phyloP scores from a whole-genome alignment of 306 rosid species.

The Castanea sativa region DNA sequence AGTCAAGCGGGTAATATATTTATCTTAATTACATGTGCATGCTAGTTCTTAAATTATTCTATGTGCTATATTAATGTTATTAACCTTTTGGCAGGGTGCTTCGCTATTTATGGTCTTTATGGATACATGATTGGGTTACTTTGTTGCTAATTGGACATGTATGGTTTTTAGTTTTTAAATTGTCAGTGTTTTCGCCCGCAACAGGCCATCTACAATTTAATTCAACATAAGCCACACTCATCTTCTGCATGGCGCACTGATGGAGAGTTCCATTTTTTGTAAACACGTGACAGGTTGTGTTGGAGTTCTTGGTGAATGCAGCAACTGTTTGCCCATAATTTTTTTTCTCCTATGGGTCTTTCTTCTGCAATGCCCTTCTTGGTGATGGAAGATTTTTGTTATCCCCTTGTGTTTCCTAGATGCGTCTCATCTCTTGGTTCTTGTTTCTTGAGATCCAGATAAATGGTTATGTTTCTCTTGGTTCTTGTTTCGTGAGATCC shows the following conservation, averaged over 20 bases:
- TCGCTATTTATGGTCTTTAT: conserved; percentile 77
- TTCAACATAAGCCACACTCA: conserved; percentile 22
- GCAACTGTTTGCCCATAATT: conserved; percentile 21
- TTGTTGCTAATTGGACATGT: conserved; percentile 78
- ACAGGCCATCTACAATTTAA: conserved; percentile 39
- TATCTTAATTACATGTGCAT: conserved; percentile 27
- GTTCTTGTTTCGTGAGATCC: neutral
- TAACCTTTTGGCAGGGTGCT: conserved; percentile 95
- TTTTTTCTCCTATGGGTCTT: conserved; percentile 17
- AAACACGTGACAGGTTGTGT: conserved; percentile 39
- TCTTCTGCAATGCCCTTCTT: conserved; percentile 15
- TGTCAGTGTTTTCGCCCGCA: conserved; percentile 46
- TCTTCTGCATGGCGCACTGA: conserved; percentile 31
- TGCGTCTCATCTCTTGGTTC: conserved; percentile 35
- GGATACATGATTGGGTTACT: conserved; percentile 79
- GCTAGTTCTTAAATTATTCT: conserved; percentile 32
- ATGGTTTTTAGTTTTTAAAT: conserved; percentile 56
- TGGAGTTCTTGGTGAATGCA: conserved; percentile 42
- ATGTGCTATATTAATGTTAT: conserved; percentile 59
- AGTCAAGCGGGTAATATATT: conserved; percentile 74
- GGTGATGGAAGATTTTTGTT: conserved; percentile 29
- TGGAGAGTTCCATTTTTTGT: conserved; percentile 25
- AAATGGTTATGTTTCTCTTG: conserved; percentile 10
- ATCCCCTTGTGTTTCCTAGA: conserved; percentile 26
- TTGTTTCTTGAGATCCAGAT: conserved; percentile 49